These are phyloP conservation scores for Apiospora koreana DNA, from an alignment of 2,329 filamentous ascomycete species.

Conservation along the genomic window DNA sequence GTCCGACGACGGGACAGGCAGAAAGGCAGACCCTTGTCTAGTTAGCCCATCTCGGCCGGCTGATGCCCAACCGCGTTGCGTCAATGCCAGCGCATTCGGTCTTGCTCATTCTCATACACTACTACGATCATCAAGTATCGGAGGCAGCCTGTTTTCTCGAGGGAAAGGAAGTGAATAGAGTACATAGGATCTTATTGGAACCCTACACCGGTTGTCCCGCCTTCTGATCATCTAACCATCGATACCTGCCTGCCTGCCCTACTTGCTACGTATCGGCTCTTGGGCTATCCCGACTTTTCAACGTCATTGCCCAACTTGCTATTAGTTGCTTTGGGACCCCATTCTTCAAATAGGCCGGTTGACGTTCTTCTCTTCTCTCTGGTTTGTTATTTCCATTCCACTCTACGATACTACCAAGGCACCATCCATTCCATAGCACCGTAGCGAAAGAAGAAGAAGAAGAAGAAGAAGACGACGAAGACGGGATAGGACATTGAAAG, in stretches of 20 bases:
- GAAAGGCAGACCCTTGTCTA: constrained; percentile 10
- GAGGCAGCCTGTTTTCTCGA: not conserved
- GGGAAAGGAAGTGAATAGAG: not conserved
- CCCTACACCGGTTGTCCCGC: not conserved
- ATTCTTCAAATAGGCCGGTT: not conserved
- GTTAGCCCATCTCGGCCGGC: constrained; percentile 9
- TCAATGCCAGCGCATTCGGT: constrained; percentile 33
- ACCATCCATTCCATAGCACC: not conserved
- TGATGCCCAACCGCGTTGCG: constrained; percentile 31
- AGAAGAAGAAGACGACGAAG: not conserved
- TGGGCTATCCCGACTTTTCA: not conserved
- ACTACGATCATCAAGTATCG: not conserved
- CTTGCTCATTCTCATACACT: constrained; percentile 15
- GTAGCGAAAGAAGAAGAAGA: not conserved
- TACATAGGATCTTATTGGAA: not conserved
- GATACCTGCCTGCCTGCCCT: too few species aligned
- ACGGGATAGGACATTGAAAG: not conserved
- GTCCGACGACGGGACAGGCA: constrained; percentile 5
- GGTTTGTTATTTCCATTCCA: not conserved
- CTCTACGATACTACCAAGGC: not conserved
- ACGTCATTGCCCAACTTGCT: constrained; percentile 12
- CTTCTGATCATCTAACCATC: constrained; percentile 5
- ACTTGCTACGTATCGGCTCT: not conserved
- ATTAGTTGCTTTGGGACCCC: constrained; percentile 3
- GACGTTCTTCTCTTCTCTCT: not conserved